Evolutionary conservation across 257 asterid species (phyloP), one percentile per base, ranked within the genome.

Genomic region (Capsicum chinense): DNA sequence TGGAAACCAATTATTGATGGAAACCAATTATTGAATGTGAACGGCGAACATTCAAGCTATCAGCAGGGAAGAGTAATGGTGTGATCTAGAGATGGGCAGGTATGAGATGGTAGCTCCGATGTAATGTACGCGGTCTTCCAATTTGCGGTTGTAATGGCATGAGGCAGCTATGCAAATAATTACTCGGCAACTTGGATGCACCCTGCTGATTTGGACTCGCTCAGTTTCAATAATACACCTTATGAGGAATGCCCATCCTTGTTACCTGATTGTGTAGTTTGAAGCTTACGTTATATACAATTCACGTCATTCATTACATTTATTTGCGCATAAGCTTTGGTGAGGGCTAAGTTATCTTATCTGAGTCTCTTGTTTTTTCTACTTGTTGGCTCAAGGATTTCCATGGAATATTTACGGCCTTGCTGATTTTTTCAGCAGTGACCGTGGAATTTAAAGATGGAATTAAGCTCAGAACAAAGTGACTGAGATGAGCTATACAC

Each of bases 31-130:
- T 59, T 35, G 73, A 35, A 66, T 66, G 48, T 66, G 73, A 66
- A 66, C 6, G 48, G 26, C 21, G 82, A 26, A 14, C 64, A 54
- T 6, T 50, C 64, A 54, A 78, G 82, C 17, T 73, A 26, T 47
- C 4, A 11, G 42, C 7, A 48, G 64, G 19, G 60, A 50, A 73
- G 62, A 50, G 60, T 21, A 57, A 14, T 47, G 80, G 60, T 48
- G 44, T 74, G 82, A 78, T 78, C 82, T 33, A 14, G 64, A 26
- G 42, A 71, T 17, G 79, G 59, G 42, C 15, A 19, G 59, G 15
- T 48, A 19, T 71, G 63, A 35, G 63, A 35, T 26, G 21, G 60
- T 52, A 13, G 60, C 39, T 76, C 21, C 17, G 63, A 33, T 33
- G 64, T 54, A 66, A 6, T 13, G 26, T 54, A 47, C 7, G 7